Evolutionary conservation across 176 grass and related monocot genomes (phyloP).

Genomic region (Carex myosuroides): DNA sequence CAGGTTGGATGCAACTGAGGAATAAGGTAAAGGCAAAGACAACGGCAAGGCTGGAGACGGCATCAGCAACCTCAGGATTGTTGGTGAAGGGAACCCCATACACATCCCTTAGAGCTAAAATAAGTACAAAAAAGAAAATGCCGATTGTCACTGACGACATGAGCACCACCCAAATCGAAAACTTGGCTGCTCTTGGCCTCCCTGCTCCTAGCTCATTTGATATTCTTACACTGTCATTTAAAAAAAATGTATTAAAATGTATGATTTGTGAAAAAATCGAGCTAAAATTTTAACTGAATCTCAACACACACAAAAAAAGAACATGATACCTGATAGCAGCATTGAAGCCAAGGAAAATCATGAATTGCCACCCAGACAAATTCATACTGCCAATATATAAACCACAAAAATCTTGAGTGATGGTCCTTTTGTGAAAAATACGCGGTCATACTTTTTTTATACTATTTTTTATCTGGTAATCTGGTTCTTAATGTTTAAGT

Average conservation of each 20-base stretch:
- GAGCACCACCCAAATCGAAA: conserved; percentile 59
- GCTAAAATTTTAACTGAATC: neutral
- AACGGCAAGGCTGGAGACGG: conserved; percentile 44
- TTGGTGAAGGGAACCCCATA: conserved; percentile 74
- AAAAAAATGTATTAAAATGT: no score
- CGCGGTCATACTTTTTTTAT: neutral
- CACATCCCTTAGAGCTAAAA: conserved; percentile 44
- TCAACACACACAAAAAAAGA: neutral
- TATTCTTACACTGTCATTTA: conserved; percentile 51
- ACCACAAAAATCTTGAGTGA: neutral
- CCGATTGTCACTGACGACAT: conserved; percentile 48
- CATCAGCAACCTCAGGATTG: conserved; percentile 46
- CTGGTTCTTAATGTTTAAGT: neutral
- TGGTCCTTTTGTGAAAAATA: neutral
- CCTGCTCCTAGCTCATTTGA: conserved; percentile 83
- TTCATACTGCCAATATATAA: conserved; percentile 31
- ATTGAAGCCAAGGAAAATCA: conserved; percentile 91
- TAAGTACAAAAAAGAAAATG: conserved; percentile 33
- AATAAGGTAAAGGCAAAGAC: conserved; percentile 63
- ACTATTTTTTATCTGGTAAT: neutral
- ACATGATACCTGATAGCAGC: conserved; percentile 58
- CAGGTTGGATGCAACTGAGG: conserved; percentile 70
- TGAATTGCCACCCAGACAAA: conserved; percentile 63
- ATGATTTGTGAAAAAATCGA: neutral
- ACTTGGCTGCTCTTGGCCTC: conserved; percentile 45